phyloP scores from a whole-genome alignment of 2,329 filamentous ascomycete genomes.

The Colletotrichum abscissum region DNA sequence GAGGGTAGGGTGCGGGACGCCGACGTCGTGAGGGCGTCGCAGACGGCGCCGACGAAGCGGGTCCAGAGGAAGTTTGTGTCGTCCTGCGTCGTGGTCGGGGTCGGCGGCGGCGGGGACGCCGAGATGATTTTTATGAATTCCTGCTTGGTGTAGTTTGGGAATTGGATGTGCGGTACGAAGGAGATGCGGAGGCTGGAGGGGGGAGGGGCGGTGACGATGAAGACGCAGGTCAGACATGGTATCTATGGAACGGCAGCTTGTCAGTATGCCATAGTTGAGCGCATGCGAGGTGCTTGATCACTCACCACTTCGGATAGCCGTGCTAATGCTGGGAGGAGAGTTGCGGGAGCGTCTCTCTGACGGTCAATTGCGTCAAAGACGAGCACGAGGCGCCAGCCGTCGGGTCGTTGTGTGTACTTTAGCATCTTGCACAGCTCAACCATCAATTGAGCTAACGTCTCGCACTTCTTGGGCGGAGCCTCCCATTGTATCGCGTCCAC shows the following conservation, averaged over 20 bases:
- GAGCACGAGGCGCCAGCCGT: conserved; percentile 75
- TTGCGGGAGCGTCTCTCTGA: conserved; percentile 83
- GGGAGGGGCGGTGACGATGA: conserved; percentile 79
- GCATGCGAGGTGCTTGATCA: conserved; percentile 26
- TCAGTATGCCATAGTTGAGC: conserved; percentile 13
- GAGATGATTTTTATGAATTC: conserved; percentile 84
- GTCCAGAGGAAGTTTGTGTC: conserved; percentile 79
- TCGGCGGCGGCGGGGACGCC: conserved; percentile 55
- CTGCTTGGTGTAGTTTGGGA: conserved; percentile 84
- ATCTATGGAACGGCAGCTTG: conserved; percentile 65
- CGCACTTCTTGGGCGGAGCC: conserved; percentile 72
- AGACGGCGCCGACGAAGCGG: conserved; percentile 84
- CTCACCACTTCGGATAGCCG: conserved; percentile 83
- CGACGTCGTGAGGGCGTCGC: conserved; percentile 86
- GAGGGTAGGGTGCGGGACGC: conserved; percentile 82
- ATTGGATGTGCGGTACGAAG: conserved; percentile 77
- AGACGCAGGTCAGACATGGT: conserved; percentile 79
- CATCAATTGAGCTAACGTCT: conserved; percentile 81
- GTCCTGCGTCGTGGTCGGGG: conserved; percentile 60
- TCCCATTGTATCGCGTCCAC: conserved; percentile 61
- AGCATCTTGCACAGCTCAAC: conserved; percentile 78
- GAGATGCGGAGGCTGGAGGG: conserved; percentile 76
- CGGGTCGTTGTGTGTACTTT: conserved; percentile 51
- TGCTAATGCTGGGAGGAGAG: conserved; percentile 83
- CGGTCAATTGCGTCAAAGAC: conserved; percentile 90